Conservation (phyloP, 2,329 filamentous ascomycete genomes). For the Pezicula neosporulosa region DNA sequence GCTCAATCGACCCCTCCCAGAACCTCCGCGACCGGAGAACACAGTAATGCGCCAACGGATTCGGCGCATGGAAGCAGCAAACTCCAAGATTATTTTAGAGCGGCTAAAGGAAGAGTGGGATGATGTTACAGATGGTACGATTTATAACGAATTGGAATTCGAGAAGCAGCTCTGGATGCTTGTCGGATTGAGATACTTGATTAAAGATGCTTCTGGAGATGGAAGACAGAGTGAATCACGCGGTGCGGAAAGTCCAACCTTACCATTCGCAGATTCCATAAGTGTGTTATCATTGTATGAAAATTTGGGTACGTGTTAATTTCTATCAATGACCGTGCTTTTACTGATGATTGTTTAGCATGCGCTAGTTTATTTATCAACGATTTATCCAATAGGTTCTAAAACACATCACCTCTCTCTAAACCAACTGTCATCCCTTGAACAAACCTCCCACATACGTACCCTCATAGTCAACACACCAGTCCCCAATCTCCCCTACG, state of each 20-base stretch:
- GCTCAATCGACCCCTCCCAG: not conserved
- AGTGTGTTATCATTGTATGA: conserved; percentile 24
- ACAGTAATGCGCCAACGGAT: conserved; percentile 32
- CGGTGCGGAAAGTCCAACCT: not conserved
- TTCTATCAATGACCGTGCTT: not conserved
- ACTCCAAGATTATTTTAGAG: conserved; percentile 47
- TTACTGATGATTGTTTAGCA: conserved; percentile 12
- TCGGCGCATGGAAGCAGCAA: conserved; percentile 51
- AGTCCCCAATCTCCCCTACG: conserved; percentile 32
- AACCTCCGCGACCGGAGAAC: not conserved
- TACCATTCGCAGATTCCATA: conserved; percentile 9
- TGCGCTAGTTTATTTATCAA: conserved; percentile 25
- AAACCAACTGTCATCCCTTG: conserved; percentile 26
- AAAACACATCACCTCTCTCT: conserved; percentile 40
- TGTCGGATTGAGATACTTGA: conserved; percentile 47
- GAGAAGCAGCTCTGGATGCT: conserved; percentile 62
- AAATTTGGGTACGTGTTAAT: conserved; percentile 22
- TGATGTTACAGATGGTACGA: conserved; percentile 38
- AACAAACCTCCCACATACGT: conserved; percentile 29
- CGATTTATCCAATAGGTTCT: conserved; percentile 25
- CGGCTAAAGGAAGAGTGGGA: conserved; percentile 51
- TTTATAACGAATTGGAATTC: conserved; percentile 49
- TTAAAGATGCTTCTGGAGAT: not conserved
- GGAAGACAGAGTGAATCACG: not conserved
- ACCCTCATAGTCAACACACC: conserved; percentile 31